Percentiles rank a stretch among this genome's conserved stretches.
phyloP scores from a whole-genome alignment of 1,139 yeast species.

The Entelexis paramagnoliae region DNA sequence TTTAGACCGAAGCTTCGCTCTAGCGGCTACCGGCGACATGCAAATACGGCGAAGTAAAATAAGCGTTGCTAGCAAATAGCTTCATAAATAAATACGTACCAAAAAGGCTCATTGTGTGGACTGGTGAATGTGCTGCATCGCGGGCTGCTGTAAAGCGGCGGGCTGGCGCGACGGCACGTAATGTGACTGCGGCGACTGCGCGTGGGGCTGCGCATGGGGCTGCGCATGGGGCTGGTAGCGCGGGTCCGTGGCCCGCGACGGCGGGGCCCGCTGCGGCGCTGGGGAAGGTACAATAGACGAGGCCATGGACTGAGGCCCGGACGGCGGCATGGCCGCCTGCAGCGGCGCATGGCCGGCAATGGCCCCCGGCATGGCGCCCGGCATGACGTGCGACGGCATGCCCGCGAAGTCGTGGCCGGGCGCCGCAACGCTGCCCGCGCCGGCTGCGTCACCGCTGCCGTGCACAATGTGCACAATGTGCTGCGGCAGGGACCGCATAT shows the following conservation, averaged over 20 bases:
- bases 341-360: neutral
- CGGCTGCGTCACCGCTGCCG: neutral
- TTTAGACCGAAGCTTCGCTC: too few relatives aligned
- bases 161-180: neutral
- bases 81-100: neutral
- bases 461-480: conserved; percentile 16
- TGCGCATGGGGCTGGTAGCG: neutral
- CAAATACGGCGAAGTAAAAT: too few relatives aligned
- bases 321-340: neutral
- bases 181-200: neutral
- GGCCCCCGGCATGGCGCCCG: neutral
- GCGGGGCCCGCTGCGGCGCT: neutral
- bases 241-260: neutral
- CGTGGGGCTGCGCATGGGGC: neutral
- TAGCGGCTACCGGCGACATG: too few relatives aligned
- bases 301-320: neutral
- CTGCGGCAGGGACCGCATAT: conserved; percentile 20
- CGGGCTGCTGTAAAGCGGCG: neutral
- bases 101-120: neutral
- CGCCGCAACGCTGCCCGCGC: neutral
- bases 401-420: neutral
- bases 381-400: neutral
- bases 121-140: conserved; percentile 5
- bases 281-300: neutral
- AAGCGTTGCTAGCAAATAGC: neutral